Conservation (phyloP, 2,329 filamentous ascomycete genomes). For the Botryotinia convoluta region DNA sequence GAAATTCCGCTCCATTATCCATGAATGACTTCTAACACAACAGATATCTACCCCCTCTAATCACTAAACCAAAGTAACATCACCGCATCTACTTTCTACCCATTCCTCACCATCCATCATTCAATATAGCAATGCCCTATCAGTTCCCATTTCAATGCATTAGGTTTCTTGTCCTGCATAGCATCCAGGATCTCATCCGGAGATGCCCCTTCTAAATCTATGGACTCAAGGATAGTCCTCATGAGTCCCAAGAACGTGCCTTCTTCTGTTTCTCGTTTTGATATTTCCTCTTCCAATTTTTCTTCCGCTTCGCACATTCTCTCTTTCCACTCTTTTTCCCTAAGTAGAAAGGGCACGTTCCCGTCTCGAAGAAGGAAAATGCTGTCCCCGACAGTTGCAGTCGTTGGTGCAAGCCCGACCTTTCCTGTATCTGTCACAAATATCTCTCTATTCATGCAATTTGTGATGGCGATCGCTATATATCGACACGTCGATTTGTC, state of each 20-base stretch:
- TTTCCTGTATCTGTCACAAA: neutral
- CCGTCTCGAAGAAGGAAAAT: neutral
- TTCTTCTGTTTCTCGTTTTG: neutral
- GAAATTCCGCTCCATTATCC: neutral
- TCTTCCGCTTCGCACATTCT: neutral
- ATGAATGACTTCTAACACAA: too few relatives aligned
- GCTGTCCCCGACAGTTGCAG: neutral
- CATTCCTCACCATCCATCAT: neutral
- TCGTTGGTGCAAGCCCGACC: neutral
- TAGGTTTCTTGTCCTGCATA: neutral
- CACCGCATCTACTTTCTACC: neutral
- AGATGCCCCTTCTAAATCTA: neutral
- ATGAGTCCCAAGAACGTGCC: neutral
- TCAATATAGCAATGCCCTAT: neutral
- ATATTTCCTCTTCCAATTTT: neutral
- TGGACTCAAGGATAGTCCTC: neutral
- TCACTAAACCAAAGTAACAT: neutral
- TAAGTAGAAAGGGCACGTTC: neutral
- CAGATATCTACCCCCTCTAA: neutral
- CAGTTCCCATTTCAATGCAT: neutral
- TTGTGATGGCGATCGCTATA: neutral
- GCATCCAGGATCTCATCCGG: neutral
- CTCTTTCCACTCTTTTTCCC: neutral
- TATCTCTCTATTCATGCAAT: neutral
- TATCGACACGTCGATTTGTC: fast-evolving